phyloP scores from a whole-genome alignment of 768 basidiomycete species.

The Naematelia encephala region DNA sequence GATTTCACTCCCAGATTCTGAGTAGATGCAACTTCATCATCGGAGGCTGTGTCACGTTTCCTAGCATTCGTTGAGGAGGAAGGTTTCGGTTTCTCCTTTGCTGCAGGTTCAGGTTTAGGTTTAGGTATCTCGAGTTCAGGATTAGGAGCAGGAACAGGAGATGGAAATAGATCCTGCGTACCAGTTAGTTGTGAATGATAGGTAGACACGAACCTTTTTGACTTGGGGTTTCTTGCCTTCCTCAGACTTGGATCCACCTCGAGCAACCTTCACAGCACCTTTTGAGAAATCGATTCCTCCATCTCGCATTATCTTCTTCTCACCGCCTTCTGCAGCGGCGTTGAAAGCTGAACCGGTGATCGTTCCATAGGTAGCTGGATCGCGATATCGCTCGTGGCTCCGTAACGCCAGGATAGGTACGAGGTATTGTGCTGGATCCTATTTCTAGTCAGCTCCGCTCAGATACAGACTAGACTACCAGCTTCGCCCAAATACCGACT shows the following conservation, averaged over 20 bases:
- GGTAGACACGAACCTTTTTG: not conserved
- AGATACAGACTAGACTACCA: too few species aligned
- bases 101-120: not conserved
- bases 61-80: slow-evolving; percentile 8
- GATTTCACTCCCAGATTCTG: not conserved
- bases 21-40: slow-evolving; percentile 23
- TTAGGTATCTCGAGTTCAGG: too few species aligned
- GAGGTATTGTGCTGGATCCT: slow-evolving; percentile 44
- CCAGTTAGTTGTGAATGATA: not conserved
- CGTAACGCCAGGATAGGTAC: slow-evolving; percentile 24
- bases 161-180: not conserved
- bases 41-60: slow-evolving; percentile 27
- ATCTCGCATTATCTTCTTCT: slow-evolving; percentile 30
- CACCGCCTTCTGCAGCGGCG: not conserved
- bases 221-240: not conserved
- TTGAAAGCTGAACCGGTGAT: slow-evolving; percentile 32
- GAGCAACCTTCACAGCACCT: not conserved
- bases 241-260: not conserved
- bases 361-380: slow-evolving; percentile 31
- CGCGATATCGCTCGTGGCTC: slow-evolving; percentile 23
- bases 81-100: not conserved
- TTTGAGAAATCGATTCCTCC: slow-evolving; percentile 21
- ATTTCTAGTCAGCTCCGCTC: slow-evolving; percentile 14
- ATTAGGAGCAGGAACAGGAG: not conserved
- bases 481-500: too few species aligned